Evolutionary conservation across 2,329 filamentous ascomycete species (phyloP), one percentile per base, ranked within the genome.

Genomic region (Neonectria neomacrospora): DNA sequence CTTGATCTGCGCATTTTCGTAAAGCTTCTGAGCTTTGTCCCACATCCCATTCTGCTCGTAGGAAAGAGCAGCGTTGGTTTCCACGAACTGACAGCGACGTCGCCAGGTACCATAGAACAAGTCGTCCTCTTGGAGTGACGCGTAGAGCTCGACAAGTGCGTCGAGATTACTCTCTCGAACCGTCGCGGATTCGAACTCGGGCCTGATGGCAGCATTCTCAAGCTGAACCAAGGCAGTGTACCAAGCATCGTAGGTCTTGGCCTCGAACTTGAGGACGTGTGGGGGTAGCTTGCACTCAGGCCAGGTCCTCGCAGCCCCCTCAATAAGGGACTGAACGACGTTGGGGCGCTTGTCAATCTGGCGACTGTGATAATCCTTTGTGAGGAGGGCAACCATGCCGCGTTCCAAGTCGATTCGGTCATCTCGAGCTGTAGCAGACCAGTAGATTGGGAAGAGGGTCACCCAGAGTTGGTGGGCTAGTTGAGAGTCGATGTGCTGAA

Each of bases 21-120:
- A 99, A 82, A 97, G 91, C 74, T 92, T 92, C 80, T 99, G 96
- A 1, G 96, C 94, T 80, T 98, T 98, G 73, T 99, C 96, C 96
- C 96, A 99, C 88, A 98, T 97, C 51, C 96, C 96, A 72, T 97
- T 97, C 76, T 99, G 96, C 80, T 99, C 96, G 72, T 97, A 99
- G 0, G 96, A 99, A 8, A 99, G 83, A 1, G 94, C 96, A 14
- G 96, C 93, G 75, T 99, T 99, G 9, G 94, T 98, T 82, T 99
- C 96, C 6, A 99, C 91, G 74, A 97, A 99, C 69, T 97, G 93
- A 77, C 94, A 97, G 48, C 96, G 90, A 60, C 96, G 89, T 63
- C 96, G 90, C 96, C 96, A 99, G 0, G 94, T 96, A 9, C 96
- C 96, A 68, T 99, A 98, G 78, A 98, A 99, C 51, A 99, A 84